These are phyloP conservation scores for Fibroporia radiculosa DNA, from an alignment of 768 basidiomycete species.

Conservation along the genomic window DNA sequence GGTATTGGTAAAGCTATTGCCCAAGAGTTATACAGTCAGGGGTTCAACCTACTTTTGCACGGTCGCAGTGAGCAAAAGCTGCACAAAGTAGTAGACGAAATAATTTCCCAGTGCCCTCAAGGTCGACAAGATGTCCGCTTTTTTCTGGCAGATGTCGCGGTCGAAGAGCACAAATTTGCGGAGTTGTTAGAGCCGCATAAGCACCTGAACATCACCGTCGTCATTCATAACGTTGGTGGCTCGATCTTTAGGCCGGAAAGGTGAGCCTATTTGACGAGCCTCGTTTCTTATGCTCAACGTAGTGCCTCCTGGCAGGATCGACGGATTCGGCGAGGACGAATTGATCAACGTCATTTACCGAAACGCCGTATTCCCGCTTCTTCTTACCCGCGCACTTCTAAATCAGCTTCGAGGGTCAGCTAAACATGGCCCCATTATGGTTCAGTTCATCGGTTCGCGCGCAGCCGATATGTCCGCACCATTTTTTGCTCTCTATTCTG, in stretches of 20 bases:
- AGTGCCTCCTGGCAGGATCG: too few species aligned
- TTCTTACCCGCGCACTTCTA: background rate
- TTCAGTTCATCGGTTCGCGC: constrained; percentile 20
- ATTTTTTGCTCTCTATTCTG: constrained; percentile 15
- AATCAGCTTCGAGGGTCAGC: background rate
- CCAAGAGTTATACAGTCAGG: background rate
- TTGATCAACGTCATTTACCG: background rate
- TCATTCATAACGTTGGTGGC: background rate
- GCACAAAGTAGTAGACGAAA: background rate
- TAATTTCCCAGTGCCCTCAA: background rate
- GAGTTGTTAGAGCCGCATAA: background rate
- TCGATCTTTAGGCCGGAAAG: background rate
- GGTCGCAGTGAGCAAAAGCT: background rate
- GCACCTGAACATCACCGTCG: background rate
- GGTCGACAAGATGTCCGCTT: background rate
- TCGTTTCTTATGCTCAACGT: too few species aligned
- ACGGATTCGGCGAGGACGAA: background rate
- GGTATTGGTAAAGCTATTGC: background rate
- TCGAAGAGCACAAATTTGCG: background rate
- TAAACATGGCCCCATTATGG: constrained; percentile 14
- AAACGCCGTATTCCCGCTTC: background rate
- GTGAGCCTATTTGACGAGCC: background rate
- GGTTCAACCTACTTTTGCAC: background rate
- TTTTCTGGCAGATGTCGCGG: background rate
- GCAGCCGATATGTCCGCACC: constrained; percentile 13